Evolutionary conservation across 2,329 filamentous ascomycete genomes (phyloP), one percentile per base, ranked within the genome.

Genomic region (Microsporum audouinii): DNA sequence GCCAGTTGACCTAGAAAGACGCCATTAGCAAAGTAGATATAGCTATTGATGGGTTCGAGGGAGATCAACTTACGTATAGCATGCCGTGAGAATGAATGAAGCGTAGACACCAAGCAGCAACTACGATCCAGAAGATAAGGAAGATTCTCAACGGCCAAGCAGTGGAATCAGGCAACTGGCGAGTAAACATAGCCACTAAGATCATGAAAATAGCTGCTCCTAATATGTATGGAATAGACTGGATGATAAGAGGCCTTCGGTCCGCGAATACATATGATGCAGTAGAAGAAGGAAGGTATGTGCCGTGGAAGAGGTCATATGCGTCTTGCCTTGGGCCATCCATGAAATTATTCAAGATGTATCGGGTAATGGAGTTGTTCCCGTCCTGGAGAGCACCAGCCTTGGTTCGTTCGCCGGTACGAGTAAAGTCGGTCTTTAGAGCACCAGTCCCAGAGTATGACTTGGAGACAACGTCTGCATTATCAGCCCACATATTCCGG

Each of bases 401-500:
- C 71, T 87, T 90, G 34, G 94, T 99, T 60, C 95, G 85, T 69
- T 88, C 85, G 57, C 92, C 95, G 1, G 90, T 90, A n/a, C 94
- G 87, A 1, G 94, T 99, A 68, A 97, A 90, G 72, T 99, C 95
- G 0, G 94, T 99, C 82, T 99, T 99, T 78, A 99, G 84, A 58
- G 94, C 94, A 2, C 94, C 95, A 0, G 95, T 99, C 60, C 94
- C 94, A 0, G 94, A 94, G 75, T 99, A 99, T 0, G 90, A 87
- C 67, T 84, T 87, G 17, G 91, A 95, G 38, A 99, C 91, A 29
- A 95, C 88, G 72, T 99, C 94, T 61, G 95, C 94, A 70, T 99
- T 99, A 76, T 99, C 94, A 34, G 94, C 94, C 94, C 94, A 99
- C 14, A 97, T 81, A 74, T 97, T 97, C 66, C 94, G 89, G 83